These are phyloP conservation scores for Keqinozyma sinolaborantium DNA, from an alignment of 1,139 yeast genomes.

Conservation along the genomic window DNA sequence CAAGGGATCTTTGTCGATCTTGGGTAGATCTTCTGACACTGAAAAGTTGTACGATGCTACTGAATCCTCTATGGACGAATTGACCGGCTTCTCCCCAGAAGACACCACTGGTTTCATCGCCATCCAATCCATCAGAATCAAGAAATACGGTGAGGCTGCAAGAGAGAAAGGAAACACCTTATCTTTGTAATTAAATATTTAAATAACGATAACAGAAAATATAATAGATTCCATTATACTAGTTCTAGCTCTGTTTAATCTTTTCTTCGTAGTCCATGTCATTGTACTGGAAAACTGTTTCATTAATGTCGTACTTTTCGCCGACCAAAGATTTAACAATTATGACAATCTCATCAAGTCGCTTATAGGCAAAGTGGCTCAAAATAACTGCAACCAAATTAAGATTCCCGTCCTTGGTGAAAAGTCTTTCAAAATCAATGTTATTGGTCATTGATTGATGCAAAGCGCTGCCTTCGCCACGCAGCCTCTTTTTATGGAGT, in stretches of 20 bases:
- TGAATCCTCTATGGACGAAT: conserved; percentile 98
- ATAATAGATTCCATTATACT: background rate
- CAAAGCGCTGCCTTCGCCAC: conserved; percentile 3
- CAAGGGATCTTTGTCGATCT: conserved; percentile 80
- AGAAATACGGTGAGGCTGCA: conserved; percentile 95
- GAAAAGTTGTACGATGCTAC: conserved; percentile 97
- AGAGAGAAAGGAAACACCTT: conserved; percentile 66
- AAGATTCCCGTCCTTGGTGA: conserved; percentile 32
- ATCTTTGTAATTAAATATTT: conserved; percentile 13
- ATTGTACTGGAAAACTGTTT: background rate
- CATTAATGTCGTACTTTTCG: conserved; percentile 25
- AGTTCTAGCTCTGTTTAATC: too few species aligned
- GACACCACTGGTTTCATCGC: conserved; percentile 97
- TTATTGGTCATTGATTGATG: conserved; percentile 17
- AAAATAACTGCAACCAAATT: conserved; percentile 26
- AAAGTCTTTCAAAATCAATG: conserved; percentile 24
- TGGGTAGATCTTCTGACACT: conserved; percentile 93
- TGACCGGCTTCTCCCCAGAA: conserved; percentile 95
- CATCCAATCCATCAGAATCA: conserved; percentile 95
- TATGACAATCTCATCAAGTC: conserved; percentile 28
- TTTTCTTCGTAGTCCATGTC: too few species aligned
- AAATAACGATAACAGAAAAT: conserved; percentile 1
- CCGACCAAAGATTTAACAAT: conserved; percentile 34
- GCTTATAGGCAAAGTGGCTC: conserved; percentile 29
- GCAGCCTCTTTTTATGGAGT: background rate